Conservation (phyloP, 331 rosid species). For the Malus hybrid region DNA sequence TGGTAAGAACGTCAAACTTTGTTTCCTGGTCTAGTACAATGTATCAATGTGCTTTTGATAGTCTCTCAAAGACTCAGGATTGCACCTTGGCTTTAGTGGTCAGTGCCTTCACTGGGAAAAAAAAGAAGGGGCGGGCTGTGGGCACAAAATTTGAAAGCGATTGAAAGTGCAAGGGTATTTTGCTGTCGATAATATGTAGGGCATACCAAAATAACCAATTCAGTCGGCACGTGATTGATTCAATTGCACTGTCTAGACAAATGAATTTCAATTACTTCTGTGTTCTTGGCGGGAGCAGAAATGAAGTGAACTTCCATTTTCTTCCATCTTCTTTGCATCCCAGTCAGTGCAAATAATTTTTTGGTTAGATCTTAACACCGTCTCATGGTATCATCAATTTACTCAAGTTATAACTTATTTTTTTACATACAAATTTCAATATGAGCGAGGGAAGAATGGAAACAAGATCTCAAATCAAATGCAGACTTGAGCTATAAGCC, state of each 20-base stretch:
- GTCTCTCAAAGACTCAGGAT: background rate
- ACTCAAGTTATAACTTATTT: too few relatives aligned
- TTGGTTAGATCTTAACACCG: background rate
- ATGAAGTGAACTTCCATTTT: background rate
- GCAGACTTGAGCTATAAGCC: too few relatives aligned
- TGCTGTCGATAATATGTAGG: background rate
- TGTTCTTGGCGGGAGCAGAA: background rate
- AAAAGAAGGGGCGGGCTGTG: background rate
- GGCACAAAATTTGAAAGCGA: slow-evolving; percentile 14
- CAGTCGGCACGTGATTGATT: background rate
- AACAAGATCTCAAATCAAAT: too few relatives aligned
- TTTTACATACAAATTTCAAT: too few relatives aligned
- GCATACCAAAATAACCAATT: background rate
- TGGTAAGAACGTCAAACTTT: background rate
- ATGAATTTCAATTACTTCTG: background rate
- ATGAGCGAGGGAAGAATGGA: too few relatives aligned
- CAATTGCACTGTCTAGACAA: background rate
- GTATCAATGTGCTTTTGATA: background rate
- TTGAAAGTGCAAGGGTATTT: background rate
- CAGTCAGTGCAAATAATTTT: background rate
- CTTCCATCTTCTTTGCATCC: too few relatives aligned
- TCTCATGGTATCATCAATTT: too few relatives aligned
- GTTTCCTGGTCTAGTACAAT: background rate
- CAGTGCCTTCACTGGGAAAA: slow-evolving; percentile 14
- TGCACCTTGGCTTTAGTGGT: slow-evolving; percentile 11